Base-by-base conservation (phyloP, 2,329 filamentous ascomycete genomes). In the Dothideomycetidae sp. region DNA sequence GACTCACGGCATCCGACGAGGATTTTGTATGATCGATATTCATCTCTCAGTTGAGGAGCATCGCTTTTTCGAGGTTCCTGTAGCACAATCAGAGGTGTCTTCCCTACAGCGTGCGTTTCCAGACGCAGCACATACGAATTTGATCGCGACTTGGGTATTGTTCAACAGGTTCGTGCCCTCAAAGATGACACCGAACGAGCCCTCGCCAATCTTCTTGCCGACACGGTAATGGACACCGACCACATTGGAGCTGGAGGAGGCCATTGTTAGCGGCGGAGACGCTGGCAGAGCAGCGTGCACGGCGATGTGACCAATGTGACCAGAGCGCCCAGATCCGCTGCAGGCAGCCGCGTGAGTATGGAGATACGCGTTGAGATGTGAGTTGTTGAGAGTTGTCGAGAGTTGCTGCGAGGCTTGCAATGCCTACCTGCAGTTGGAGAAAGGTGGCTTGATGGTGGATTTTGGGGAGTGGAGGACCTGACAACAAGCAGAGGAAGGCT, bases 1-100 rank as follows among this genome's bases (percentile, higher is more conserved):
- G 41, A 81, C 90, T 81, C 68, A 98, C 90, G 88, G 69, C 90
- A 98, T 58, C 90, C 90, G 48, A 96, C 90, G 50, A 98, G 75
- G 53, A 98, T 96, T 71, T 98, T 98, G 70, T 98, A 98, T 43
- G 90, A 98, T 55, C 90, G 77, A 62, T 98, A 98, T 61, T 98
- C 90, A 71, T 98, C 90, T 61, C 90, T 80, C 49, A 98, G 67
- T 61, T 98, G 90, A 41, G 90, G 90, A 57, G 90, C 90, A 66
- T 98, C 90, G 62, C 88, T 96, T 69, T 98, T 98, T 51, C 90
- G 75, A 42, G 90, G 90, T 79, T 98, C 90, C 84, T 92, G 50
- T n/a, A 33, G 9, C 10, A 18, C 19, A 23, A 37, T 41, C 13
- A 33, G 37, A 10, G n/a, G 4, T 28, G 26, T 5, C 29, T n/a